A percentile compares a stretch with the other conserved stretches of the same genome.
Evolutionary conservation across 2,329 filamentous ascomycete species (phyloP).

Genomic region (Alternaria burnsii): DNA sequence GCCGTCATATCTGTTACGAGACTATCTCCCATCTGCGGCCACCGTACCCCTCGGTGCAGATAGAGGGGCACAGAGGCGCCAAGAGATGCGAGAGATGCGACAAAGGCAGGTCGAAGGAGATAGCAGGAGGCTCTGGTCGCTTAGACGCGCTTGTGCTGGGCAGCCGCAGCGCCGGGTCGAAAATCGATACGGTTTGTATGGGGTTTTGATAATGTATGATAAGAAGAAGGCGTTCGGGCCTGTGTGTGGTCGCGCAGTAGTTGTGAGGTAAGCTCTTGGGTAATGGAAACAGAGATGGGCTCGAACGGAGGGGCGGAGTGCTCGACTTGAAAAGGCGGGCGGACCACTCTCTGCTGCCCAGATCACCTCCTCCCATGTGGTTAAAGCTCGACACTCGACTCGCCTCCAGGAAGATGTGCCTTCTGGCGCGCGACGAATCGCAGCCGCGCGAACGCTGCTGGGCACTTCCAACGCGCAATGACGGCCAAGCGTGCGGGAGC

Average conservation of each 20-base stretch:
- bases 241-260: slow-evolving; percentile 51
- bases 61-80: slow-evolving; percentile 49
- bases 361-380: slow-evolving; percentile 26
- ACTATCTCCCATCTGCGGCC: slow-evolving; percentile 61
- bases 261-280: slow-evolving; percentile 59
- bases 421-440: slow-evolving; percentile 31
- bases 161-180: slow-evolving; percentile 48
- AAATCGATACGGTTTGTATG: slow-evolving; percentile 45
- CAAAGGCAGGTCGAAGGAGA: slow-evolving; percentile 29
- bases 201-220: slow-evolving; percentile 56
- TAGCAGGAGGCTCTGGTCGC: slow-evolving; percentile 43
- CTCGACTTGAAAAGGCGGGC: slow-evolving; percentile 47
- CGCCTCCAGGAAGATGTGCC: slow-evolving; percentile 19
- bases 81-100: slow-evolving; percentile 48
- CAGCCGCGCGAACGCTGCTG: slow-evolving; percentile 26
- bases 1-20: slow-evolving; percentile 55
- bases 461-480: slow-evolving; percentile 24
- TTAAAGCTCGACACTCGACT: slow-evolving; percentile 23
- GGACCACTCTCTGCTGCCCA: slow-evolving; percentile 35
- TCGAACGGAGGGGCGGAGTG: slow-evolving; percentile 45
- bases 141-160: slow-evolving; percentile 50
- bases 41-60: slow-evolving; percentile 53
- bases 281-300: slow-evolving; percentile 55
- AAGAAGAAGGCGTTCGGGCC: slow-evolving; percentile 44
- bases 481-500: slow-evolving; percentile 31